phyloP scores from a whole-genome alignment of 2,329 filamentous ascomycete genomes.

The Diaporthe eres region DNA sequence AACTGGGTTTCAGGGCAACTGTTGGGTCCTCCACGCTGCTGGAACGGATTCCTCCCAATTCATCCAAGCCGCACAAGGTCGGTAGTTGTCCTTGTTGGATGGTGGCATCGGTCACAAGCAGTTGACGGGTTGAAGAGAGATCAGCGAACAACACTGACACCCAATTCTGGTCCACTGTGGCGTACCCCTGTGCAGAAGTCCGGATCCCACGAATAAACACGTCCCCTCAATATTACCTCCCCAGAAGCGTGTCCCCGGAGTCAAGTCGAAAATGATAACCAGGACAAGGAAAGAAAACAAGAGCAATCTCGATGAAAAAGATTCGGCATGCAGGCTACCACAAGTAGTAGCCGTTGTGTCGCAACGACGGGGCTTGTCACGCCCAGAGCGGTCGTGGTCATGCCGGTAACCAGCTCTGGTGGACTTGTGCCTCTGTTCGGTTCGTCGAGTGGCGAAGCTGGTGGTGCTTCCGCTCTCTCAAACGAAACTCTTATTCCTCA shows the following conservation, averaged over 20 bases:
- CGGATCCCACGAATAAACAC: constrained; percentile 9
- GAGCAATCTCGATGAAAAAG: constrained; percentile 40
- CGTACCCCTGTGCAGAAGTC: constrained; percentile 1
- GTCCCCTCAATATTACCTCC: constrained; percentile 53
- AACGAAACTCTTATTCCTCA: constrained; percentile 43
- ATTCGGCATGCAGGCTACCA: constrained; percentile 26
- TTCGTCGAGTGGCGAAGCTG: constrained; percentile 33
- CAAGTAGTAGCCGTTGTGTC: constrained; percentile 48
- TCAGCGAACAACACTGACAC: not conserved
- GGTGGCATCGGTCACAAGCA: not conserved
- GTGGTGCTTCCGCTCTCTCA: constrained; percentile 32
- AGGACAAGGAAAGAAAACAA: constrained; percentile 47
- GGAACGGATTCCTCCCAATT: not conserved
- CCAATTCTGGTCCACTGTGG: not conserved
- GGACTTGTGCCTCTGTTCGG: constrained; percentile 38
- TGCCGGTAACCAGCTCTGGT: constrained; percentile 21
- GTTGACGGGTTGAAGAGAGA: constrained; percentile 2
- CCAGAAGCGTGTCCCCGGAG: constrained; percentile 53
- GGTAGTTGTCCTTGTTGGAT: not conserved
- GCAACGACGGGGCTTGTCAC: constrained; percentile 49
- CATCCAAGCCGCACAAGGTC: not conserved
- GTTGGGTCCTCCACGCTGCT: not conserved
- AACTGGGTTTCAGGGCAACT: not conserved
- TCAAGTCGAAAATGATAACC: constrained; percentile 45
- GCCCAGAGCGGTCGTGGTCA: constrained; percentile 38